Evolutionary conservation across 305 asterid genomes (phyloP).

Genomic region (Plantago coronopus): DNA sequence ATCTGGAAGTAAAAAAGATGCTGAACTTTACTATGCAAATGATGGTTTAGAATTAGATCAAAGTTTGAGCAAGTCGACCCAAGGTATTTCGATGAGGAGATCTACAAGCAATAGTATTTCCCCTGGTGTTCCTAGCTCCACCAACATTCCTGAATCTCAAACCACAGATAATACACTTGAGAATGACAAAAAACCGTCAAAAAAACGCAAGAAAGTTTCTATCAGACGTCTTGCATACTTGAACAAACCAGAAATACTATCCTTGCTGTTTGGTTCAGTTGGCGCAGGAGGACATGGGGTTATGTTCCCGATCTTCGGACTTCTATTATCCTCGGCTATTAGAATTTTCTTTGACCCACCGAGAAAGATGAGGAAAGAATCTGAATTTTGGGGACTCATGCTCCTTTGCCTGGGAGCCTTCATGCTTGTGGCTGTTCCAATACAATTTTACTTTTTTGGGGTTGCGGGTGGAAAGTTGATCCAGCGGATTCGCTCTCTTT

Average conservation of each 20-base stretch:
- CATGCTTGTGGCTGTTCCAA: constrained; percentile 40
- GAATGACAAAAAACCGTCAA: constrained; percentile 21
- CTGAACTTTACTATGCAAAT: constrained; percentile 22
- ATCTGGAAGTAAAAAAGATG: constrained; percentile 14
- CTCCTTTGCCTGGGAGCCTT: constrained; percentile 38
- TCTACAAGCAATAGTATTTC: constrained; percentile 50
- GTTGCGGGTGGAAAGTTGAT: constrained; percentile 74
- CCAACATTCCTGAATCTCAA: constrained; percentile 36
- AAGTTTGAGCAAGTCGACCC: constrained; percentile 47
- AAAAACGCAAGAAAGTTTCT: constrained; percentile 39
- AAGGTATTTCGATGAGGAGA: constrained; percentile 37
- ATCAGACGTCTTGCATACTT: constrained; percentile 46
- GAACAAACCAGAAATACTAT: constrained; percentile 65
- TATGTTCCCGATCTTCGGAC: constrained; percentile 69
- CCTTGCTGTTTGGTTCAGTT: constrained; percentile 51
- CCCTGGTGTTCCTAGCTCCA: constrained; percentile 35
- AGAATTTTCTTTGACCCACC: constrained; percentile 65
- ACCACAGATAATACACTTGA: constrained; percentile 24
- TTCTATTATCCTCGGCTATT: constrained; percentile 60
- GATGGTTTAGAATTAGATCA: constrained; percentile 28
- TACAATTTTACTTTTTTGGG: constrained; percentile 70
- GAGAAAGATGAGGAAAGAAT: constrained; percentile 38
- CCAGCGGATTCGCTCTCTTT: constrained; percentile 62
- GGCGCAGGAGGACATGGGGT: constrained; percentile 58
- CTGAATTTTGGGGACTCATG: constrained; percentile 61